Percentiles rank a stretch among this genome's conserved stretches.
These are phyloP conservation scores for Aphelidium insulamus DNA, from an alignment of 371 early-diverging fungal species.

Conservation along the genomic window DNA sequence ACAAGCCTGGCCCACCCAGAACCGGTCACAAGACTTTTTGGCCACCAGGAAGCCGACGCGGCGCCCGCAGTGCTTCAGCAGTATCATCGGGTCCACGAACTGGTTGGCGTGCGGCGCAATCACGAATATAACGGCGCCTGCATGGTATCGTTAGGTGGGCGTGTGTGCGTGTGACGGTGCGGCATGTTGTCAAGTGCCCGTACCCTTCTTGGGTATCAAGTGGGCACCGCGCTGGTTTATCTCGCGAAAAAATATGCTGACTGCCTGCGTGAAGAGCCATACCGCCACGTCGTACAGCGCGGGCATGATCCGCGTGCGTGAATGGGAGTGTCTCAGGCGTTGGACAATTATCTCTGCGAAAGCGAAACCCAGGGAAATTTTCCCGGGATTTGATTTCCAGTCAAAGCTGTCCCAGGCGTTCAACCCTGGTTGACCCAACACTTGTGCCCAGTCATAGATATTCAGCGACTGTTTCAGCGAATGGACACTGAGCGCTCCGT, in stretches of 20 bases:
- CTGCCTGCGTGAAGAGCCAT: slow-evolving; percentile 31
- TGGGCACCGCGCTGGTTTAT: slow-evolving; percentile 62
- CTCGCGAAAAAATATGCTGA: slow-evolving; percentile 71
- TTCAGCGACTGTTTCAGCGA: too few species aligned
- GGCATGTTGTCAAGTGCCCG: too few species aligned
- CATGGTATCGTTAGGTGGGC: too few species aligned
- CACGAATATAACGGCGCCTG: slow-evolving; percentile 78
- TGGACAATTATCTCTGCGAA: too few species aligned
- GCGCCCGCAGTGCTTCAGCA: slow-evolving; percentile 46
- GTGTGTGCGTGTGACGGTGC: neutral
- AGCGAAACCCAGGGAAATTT: too few species aligned
- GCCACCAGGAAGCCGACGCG: slow-evolving; percentile 64
- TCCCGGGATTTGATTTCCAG: too few species aligned
- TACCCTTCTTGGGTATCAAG: slow-evolving; percentile 46
- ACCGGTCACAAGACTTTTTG: slow-evolving; percentile 50
- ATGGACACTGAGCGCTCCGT: too few species aligned
- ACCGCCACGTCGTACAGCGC: slow-evolving; percentile 22
- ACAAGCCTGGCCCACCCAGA: too few species aligned
- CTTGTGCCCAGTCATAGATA: too few species aligned
- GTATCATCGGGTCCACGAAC: slow-evolving; percentile 77
- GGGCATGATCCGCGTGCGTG: slow-evolving; percentile 6
- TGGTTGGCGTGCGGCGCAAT: slow-evolving; percentile 92
- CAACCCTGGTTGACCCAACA: too few species aligned
- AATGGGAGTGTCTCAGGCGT: too few species aligned
- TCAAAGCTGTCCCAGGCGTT: too few species aligned